phyloP scores from a whole-genome alignment of 768 basidiomycete species.

The Naematelia aurantialba region DNA sequence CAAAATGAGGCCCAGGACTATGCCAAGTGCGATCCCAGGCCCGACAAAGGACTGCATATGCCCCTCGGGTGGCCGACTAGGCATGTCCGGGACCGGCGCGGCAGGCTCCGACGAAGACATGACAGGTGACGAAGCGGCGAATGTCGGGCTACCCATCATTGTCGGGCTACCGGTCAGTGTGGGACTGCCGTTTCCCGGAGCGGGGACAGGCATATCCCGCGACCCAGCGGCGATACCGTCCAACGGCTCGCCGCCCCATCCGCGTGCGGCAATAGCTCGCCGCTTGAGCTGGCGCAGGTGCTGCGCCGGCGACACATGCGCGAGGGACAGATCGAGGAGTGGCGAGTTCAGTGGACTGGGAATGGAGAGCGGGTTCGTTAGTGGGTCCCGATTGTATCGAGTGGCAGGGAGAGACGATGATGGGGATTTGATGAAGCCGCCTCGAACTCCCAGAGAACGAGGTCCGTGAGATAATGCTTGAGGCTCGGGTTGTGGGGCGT shows the following conservation, averaged over 20 bases:
- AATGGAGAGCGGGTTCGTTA: slow-evolving; percentile 16
- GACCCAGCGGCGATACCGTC: not conserved
- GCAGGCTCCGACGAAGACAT: slow-evolving; percentile 1
- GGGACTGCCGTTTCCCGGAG: not conserved
- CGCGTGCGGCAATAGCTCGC: slow-evolving; percentile 7
- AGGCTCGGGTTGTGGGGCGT: not conserved
- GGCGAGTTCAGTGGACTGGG: slow-evolving; percentile 6
- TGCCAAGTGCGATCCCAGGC: slow-evolving; percentile 22
- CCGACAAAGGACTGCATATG: slow-evolving; percentile 13
- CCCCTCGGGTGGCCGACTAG: too few species aligned
- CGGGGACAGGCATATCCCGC: not conserved
- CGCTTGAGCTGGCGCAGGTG: slow-evolving; percentile 21
- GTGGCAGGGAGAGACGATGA: slow-evolving; percentile 16
- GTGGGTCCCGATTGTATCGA: slow-evolving; percentile 17
- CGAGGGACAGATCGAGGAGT: slow-evolving; percentile 14
- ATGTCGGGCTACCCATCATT: not conserved
- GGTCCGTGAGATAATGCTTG: slow-evolving; percentile 5
- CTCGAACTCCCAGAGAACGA: slow-evolving; percentile 18
- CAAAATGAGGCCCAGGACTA: slow-evolving; percentile 24
- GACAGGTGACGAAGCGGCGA: not conserved
- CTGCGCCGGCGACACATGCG: slow-evolving; percentile 16
- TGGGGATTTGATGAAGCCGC: slow-evolving; percentile 16
- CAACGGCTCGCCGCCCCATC: not conserved
- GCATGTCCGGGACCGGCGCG: not conserved
- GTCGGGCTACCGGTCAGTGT: not conserved